These are phyloP conservation scores for Candida dubliniensis DNA, from an alignment of 1,139 yeast genomes.

Conservation along the genomic window DNA sequence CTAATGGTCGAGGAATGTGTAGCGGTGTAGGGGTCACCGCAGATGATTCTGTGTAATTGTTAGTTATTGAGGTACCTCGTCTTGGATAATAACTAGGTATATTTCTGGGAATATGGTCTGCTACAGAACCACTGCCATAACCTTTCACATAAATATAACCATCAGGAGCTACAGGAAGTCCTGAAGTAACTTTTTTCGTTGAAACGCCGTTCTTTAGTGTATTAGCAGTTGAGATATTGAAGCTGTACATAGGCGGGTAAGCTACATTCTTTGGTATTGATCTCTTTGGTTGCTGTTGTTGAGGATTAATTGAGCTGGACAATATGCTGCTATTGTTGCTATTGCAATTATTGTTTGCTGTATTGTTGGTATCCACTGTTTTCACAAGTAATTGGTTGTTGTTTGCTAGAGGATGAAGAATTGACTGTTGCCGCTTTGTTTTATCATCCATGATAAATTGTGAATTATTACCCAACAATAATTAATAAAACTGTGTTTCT, in stretches of 20 bases:
- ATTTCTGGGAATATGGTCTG: conserved; percentile 3
- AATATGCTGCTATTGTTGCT: background rate
- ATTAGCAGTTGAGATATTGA: background rate
- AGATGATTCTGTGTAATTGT: background rate
- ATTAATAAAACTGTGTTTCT: too few relatives aligned
- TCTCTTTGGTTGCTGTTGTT: background rate
- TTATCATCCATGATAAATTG: conserved; percentile 2
- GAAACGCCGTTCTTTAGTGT: background rate
- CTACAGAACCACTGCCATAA: background rate
- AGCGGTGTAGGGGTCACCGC: background rate
- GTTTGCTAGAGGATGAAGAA: conserved; percentile 2
- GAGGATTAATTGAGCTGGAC: background rate
- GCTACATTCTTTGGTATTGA: background rate
- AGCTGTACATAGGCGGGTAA: conserved; percentile 5
- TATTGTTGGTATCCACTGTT: background rate
- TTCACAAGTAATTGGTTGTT: background rate
- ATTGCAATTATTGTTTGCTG: background rate
- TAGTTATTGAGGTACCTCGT: background rate
- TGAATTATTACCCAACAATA: background rate
- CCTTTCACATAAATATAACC: conserved; percentile 1
- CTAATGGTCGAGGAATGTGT: background rate
- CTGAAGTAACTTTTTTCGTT: background rate
- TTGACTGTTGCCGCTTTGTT: conserved; percentile 2
- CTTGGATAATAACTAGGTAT: conserved; percentile 1
- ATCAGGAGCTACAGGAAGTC: conserved; percentile 1